phyloP scores from a whole-genome alignment of 305 asterid genomes.

The Plantago rigida region DNA sequence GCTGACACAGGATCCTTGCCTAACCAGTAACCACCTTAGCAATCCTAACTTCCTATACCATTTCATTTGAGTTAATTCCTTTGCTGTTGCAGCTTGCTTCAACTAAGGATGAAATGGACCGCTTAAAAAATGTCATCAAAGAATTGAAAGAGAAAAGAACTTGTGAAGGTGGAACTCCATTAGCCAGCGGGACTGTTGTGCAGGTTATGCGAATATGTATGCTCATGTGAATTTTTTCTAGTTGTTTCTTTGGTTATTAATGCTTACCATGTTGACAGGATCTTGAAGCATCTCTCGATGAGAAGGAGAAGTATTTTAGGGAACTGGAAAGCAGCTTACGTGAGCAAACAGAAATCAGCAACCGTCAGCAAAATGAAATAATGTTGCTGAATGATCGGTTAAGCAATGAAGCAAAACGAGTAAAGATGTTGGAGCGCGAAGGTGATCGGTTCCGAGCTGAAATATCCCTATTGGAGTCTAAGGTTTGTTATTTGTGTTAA shows the following conservation, averaged over 20 bases:
- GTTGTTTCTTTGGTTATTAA: slow-evolving; percentile 26
- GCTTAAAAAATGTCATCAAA: slow-evolving; percentile 39
- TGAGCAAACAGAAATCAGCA: slow-evolving; percentile 48
- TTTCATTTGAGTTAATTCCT: slow-evolving; percentile 28
- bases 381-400: slow-evolving; percentile 68
- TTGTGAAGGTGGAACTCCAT: slow-evolving; percentile 48
- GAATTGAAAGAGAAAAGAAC: slow-evolving; percentile 44
- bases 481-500: slow-evolving; percentile 47
- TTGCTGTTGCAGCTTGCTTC: slow-evolving; percentile 50
- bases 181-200: slow-evolving; percentile 40
- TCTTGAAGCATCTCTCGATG: slow-evolving; percentile 63
- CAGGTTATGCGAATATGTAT: slow-evolving; percentile 38
- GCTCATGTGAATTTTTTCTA: slow-evolving; percentile 18
- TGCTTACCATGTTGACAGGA: slow-evolving; percentile 44
- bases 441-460: slow-evolving; percentile 76
- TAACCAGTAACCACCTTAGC: too few species aligned
- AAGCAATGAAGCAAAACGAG: slow-evolving; percentile 64
- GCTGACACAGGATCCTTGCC: too few species aligned
- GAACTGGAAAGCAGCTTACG: slow-evolving; percentile 62
- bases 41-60: slow-evolving; percentile 16
- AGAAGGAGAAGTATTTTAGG: slow-evolving; percentile 60
- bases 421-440: slow-evolving; percentile 87
- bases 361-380: slow-evolving; percentile 62
- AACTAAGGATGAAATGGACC: slow-evolving; percentile 61
- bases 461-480: slow-evolving; percentile 84